Evolutionary conservation across 306 rosid genomes (phyloP).

Genomic region (Cucumis sativus): Cucumber_9930_V3 NC_026658.2:26529001-26529500

Average conservation of each 20-base stretch:
- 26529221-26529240: not conserved
- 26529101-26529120: not conserved
- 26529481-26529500: slow-evolving; percentile 12
- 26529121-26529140: not conserved
- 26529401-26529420: not conserved
- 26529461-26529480: slow-evolving; percentile 11
- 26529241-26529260: not conserved
- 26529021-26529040: slow-evolving; percentile 64
- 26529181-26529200: not conserved
- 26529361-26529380: slow-evolving; percentile 87
- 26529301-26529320: slow-evolving; percentile 72
- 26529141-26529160: not conserved
- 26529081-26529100: slow-evolving; percentile 34
- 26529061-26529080: slow-evolving; percentile 67
- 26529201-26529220: not conserved
- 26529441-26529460: not conserved
- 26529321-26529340: slow-evolving; percentile 69
- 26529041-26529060: slow-evolving; percentile 59
- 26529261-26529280: slow-evolving; percentile 2
- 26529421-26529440: not conserved
- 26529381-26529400: slow-evolving; percentile 16
- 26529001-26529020: slow-evolving; percentile 49
- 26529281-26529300: not conserved
- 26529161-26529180: not conserved
- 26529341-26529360: slow-evolving; percentile 49